Base-by-base conservation (phyloP, 1,284 basidiomycete species). In the Ganoderma meredithae region DNA sequence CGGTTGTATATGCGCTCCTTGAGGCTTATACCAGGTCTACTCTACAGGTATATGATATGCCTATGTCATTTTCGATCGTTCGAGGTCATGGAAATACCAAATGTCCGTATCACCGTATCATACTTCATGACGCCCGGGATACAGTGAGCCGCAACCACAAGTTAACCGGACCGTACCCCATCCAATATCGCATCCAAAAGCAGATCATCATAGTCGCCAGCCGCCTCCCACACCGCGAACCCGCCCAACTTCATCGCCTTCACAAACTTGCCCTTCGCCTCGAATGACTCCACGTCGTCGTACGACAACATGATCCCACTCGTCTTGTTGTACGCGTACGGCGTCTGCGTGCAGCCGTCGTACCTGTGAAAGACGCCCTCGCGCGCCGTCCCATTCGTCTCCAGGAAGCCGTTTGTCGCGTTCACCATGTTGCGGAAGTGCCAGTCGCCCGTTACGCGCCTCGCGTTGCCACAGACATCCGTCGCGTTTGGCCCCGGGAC, bases 321-420 rank as follows among this genome's bases (percentile, higher is more conserved):
- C 1, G 79, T 80, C 31, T 80, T 68, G 73, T 89, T 83, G 75
- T 89, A 91, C 17, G 90, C 81, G 69, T 83, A 89, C 2, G 90
- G 89, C 65, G 90, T 91, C 79, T 90, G 81, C 68, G 85, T 88
- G 78, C 90, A 92, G 1, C 82, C 73, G 71, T 90, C 88, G 71
- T 82, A 90, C 19, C 78, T 69, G 69, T 83, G 84, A 5, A 76
- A 69, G 73, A 90, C 85, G 0, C 83, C 83, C 2, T 71, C 68
- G 13, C 82, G 80, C 39, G 79, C 79, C 5, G 83, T 81, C 31
- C 89, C 90, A 65, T 86, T 78, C 13, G 72, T 27, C n/a, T 79
- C 82, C 63, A 92, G 79, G 77, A 86, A 88, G 2, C 88, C 88
- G 13, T 76, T 78, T 17, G 52, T 55, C 15, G 52, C 52, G 1